Base-by-base conservation (phyloP, 345 rosid species). In the Microcos paniculata region DNA sequence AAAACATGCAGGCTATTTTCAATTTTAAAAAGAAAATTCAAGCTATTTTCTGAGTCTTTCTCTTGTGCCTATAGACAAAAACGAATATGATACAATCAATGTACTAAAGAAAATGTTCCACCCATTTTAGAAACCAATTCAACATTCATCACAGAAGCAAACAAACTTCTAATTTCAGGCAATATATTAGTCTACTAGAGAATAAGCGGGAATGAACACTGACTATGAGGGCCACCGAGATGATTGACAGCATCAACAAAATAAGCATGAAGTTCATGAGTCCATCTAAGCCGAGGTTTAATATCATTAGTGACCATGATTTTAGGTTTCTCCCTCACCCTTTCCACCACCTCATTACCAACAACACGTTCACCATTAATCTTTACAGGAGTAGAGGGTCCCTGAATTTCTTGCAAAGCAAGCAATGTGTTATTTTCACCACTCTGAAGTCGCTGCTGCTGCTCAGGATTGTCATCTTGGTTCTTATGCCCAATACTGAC, bases 241-340 rank as follows among this genome's bases (percentile, higher is more conserved):
- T 19, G 59, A 33, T 51, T 51, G 30, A 51, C 59, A 19, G 46
- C 59, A 30, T 69, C 28, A 0, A 69, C 28, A 35, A 69, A 69
- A 49, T 30, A 31, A 11, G 14, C 16, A 69, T 70, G 73, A 21
- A 70, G 73, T 33, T 70, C 73, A 11, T 31, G 18, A 70, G 73
- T 70, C 61, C 73, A 70, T n/a, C 73, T 61, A 70, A 70, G 61
- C 3, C 61, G 73, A n/a, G 73, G 73, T 70, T 51, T 70, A 31
- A 31, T 6, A 1, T 70, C 73, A n/a, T n/a, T 51, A 12, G 73
- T 70, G 61, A 70, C 19, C 19, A 52, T 31, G 11, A 70, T 18
- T 19, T 30, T 70, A 70, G 73, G 73, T 33, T 70, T 70, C 73
- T 51, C 61, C 46, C 19, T 51, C 18, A 70, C 61, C 28, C 0